Evolutionary conservation across 202 grass and related monocot species (phyloP), one percentile per base, ranked within the genome.

Genomic region (Sporobolus alterniflorus): DNA sequence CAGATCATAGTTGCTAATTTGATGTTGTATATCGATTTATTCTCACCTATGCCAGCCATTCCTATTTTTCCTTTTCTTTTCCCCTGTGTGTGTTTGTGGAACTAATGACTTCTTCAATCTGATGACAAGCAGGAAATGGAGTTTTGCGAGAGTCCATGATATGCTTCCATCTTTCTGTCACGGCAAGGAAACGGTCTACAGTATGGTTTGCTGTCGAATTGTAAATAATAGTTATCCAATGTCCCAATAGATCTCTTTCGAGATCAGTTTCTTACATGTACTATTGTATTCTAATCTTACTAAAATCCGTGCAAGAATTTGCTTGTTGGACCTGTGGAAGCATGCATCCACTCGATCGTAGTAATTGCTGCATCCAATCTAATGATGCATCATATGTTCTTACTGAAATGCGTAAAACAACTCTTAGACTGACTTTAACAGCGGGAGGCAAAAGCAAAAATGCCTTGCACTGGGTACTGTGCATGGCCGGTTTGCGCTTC

Each of bases 111-210:
- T 28, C 36, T 25, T 42, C 2, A 74, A 76, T 52, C 62, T 79
- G 28, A 76, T 88, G 26, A 17, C 42, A 48, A 61, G 71, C 76
- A 97, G 94, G 87, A 90, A 64, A 97, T 97, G 94, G 94, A 97
- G 76, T 94, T 97, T 34, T 94, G 89, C 0, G 94, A 94, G 79
- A 97, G 79, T 39, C 94, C 94, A 5, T 97, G 61, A 94, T 43
- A 85, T 22, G 42, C 36, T 61, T 71, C 43, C 1, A 22, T 71
- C 76, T 82, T 86, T 7, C 16, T 8, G 8, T 39, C 36, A 39
- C 4, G 41, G 78, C n/a, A 50, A 79, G 32, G 43, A 29, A 77
- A 55, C 6, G 60, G 34, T 79, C 71, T 83, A 9, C 43, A 81
- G 39, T 52, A 42, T 82, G 60, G 39, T 40, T 48, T 69, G 75